Evolutionary conservation across 1,284 basidiomycete species (phyloP).

Genomic region (Trichosporon ovoides): DNA sequence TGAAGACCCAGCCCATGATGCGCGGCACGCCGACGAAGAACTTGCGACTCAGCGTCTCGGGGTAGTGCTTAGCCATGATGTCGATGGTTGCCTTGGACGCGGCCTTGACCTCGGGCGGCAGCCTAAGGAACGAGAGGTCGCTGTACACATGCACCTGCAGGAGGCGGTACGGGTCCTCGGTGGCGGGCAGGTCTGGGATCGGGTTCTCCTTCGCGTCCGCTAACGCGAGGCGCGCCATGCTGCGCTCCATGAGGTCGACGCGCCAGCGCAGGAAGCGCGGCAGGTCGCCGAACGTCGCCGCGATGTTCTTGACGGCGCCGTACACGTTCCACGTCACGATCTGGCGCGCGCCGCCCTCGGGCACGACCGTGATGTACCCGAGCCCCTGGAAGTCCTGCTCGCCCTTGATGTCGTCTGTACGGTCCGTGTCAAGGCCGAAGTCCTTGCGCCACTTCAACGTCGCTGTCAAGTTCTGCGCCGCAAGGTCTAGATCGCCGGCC

Average conservation of each 20-base stretch:
- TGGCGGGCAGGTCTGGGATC: conserved; percentile 21
- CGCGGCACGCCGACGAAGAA: conserved; percentile 30
- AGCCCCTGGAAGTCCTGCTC: conserved; percentile 23
- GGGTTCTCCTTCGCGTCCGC: conserved; percentile 15
- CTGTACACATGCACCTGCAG: conserved; percentile 29
- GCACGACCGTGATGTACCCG: conserved; percentile 26
- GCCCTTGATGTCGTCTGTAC: not conserved
- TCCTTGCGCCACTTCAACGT: conserved; percentile 29
- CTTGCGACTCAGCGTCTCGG: conserved; percentile 28
- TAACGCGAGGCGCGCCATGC: conserved; percentile 22
- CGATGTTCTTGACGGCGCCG: conserved; percentile 23
- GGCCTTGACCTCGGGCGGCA: conserved; percentile 27
- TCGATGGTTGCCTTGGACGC: conserved; percentile 26
- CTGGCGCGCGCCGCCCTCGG: conserved; percentile 10
- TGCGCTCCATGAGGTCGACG: conserved; percentile 24
- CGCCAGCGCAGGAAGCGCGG: conserved; percentile 32
- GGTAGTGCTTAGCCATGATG: conserved; percentile 27
- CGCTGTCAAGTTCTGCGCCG: conserved; percentile 15
- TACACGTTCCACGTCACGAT: conserved; percentile 32
- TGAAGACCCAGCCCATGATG: conserved; percentile 32
- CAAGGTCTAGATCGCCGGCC: conserved; percentile 16
- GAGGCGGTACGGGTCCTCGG: conserved; percentile 25
- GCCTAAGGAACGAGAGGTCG: conserved; percentile 27
- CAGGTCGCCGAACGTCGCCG: conserved; percentile 27
- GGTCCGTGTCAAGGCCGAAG: conserved; percentile 19